These are phyloP conservation scores for Thelonectria olida DNA, from an alignment of 2,329 filamentous ascomycete genomes.

Conservation along the genomic window DNA sequence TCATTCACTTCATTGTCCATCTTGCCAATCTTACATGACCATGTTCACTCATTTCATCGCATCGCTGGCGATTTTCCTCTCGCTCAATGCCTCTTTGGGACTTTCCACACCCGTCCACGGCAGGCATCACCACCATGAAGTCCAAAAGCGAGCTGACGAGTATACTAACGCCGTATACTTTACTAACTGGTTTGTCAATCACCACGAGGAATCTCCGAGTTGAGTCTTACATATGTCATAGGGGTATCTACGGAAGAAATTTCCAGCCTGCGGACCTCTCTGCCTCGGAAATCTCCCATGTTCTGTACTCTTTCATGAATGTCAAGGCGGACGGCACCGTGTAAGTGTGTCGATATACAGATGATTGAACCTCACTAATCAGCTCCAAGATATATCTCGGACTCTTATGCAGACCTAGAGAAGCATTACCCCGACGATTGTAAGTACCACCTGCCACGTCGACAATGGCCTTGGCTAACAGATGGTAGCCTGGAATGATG, in stretches of 20 bases:
- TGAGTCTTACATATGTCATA: conserved; percentile 27
- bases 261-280: conserved; percentile 78
- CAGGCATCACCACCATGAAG: neutral
- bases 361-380: neutral
- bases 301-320: conserved; percentile 84
- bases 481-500: conserved; percentile 56
- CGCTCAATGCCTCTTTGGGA: conserved; percentile 35
- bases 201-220: accelerated
- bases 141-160: conserved; percentile 33
- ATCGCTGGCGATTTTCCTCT: conserved; percentile 39
- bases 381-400: conserved; percentile 18
- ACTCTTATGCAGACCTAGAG: conserved; percentile 31
- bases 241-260: conserved; percentile 78
- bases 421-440: conserved; percentile 32
- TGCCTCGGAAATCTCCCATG: conserved; percentile 73
- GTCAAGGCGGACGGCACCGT: conserved; percentile 76
- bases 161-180: conserved; percentile 29
- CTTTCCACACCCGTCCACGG: conserved; percentile 31
- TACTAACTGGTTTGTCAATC: conserved; percentile 23
- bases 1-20: neutral
- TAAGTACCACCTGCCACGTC: neutral
- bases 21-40: conserved; percentile 4
- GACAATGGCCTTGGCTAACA: neutral
- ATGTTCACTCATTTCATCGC: conserved; percentile 41
- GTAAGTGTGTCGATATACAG: conserved; percentile 47